Percentiles rank a stretch among this genome's conserved stretches.
phyloP scores from a whole-genome alignment of 345 rosid genomes.

The Euphorbia pulcherrima region DNA sequence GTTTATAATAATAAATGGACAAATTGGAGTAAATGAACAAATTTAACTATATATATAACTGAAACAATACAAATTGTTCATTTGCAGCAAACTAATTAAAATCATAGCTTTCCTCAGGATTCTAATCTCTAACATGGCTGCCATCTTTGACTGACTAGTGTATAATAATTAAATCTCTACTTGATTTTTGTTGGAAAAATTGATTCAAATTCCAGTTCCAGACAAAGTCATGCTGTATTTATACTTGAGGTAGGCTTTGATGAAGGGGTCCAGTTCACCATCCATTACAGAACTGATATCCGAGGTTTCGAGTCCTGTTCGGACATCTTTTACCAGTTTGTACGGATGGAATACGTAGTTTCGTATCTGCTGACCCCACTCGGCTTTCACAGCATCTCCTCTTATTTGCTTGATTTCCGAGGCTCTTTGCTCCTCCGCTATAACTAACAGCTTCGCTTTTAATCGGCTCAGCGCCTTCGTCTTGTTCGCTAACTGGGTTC shows the following conservation, averaged over 20 bases:
- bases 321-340: conserved; percentile 86
- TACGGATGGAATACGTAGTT: conserved; percentile 96
- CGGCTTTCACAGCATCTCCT: conserved; percentile 93
- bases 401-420: conserved; percentile 85
- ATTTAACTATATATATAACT: no score
- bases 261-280: conserved; percentile 80
- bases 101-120: no score
- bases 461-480: conserved; percentile 72
- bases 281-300: conserved; percentile 90
- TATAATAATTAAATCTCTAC: no score
- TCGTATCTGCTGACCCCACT: conserved; percentile 95
- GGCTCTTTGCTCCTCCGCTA: conserved; percentile 88
- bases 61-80: no score
- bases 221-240: conserved; percentile 53
- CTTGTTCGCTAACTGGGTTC: conserved; percentile 83
- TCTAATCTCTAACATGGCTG: no score
- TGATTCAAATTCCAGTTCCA: not conserved
- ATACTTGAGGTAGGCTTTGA: conserved; percentile 86
- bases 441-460: conserved; percentile 83
- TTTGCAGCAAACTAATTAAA: no score
- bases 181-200: no score
- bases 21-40: no score
- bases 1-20: no score
- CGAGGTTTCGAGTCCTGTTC: conserved; percentile 73
- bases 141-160: no score